Evolutionary conservation across 345 rosid genomes (phyloP).

Genomic region (Syzygium aqueum): DNA sequence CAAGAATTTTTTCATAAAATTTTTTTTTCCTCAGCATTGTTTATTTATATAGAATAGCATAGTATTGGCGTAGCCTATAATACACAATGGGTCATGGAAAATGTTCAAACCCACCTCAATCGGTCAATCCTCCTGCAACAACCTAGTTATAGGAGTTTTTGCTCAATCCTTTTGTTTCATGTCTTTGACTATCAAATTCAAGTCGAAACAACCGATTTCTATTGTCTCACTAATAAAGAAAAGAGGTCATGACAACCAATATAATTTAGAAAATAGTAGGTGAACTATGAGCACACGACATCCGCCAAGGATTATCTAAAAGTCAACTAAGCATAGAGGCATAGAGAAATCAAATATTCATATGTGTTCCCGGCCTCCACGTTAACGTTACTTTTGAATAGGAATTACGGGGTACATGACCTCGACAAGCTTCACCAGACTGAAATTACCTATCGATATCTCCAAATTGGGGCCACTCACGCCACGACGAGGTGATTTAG

Average conservation of each 20-base stretch:
- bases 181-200: neutral
- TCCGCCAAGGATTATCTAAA: neutral
- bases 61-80: neutral
- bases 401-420: neutral
- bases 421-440: neutral
- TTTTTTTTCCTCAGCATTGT: neutral
- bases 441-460: neutral
- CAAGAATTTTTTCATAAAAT: neutral
- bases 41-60: neutral
- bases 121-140: neutral
- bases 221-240: neutral
- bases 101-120: neutral
- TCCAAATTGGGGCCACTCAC: neutral
- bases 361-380: too few relatives aligned
- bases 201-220: neutral
- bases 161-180: neutral
- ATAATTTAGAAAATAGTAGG: neutral
- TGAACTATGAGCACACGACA: fast-evolving
- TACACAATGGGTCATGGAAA: neutral
- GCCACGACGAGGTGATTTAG: fast-evolving
- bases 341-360: neutral
- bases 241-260: neutral
- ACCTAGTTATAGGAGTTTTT: neutral
- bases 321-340: neutral
- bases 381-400: neutral